These are phyloP conservation scores for Alternaria viburni DNA, from an alignment of 2,329 filamentous ascomycete genomes.

Conservation along the genomic window DNA sequence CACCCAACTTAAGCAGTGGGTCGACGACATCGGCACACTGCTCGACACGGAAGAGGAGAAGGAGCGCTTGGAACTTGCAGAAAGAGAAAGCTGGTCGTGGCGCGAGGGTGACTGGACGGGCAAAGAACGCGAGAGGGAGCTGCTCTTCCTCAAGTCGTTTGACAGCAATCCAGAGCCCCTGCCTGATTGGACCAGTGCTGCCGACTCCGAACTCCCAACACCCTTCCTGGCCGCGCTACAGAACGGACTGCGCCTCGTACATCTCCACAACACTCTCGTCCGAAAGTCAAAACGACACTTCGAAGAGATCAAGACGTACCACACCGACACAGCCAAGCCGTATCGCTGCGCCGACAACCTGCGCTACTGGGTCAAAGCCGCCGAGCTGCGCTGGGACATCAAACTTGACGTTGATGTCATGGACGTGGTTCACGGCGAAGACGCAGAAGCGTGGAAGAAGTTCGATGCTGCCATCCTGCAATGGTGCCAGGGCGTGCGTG, in stretches of 20 bases:
- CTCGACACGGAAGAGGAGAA: slow-evolving; percentile 77
- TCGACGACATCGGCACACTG: slow-evolving; percentile 77
- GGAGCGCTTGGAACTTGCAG: slow-evolving; percentile 74
- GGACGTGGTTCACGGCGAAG: slow-evolving; percentile 79
- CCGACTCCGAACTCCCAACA: slow-evolving; percentile 66
- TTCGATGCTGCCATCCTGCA: slow-evolving; percentile 83
- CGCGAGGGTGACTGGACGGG: slow-evolving; percentile 75
- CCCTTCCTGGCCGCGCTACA: slow-evolving; percentile 76
- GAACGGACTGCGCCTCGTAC: slow-evolving; percentile 80
- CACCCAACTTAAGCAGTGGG: slow-evolving; percentile 78
- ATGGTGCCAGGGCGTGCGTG: slow-evolving; percentile 83
- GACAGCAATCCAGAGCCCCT: slow-evolving; percentile 64
- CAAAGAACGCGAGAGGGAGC: slow-evolving; percentile 77
- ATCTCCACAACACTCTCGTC: slow-evolving; percentile 88
- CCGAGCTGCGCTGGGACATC: slow-evolving; percentile 91
- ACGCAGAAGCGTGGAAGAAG: slow-evolving; percentile 73
- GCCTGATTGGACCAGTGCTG: slow-evolving; percentile 69
- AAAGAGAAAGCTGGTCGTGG: slow-evolving; percentile 82
- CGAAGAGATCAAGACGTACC: slow-evolving; percentile 85
- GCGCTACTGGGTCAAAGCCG: slow-evolving; percentile 94
- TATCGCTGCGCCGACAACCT: slow-evolving; percentile 94
- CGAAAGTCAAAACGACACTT: slow-evolving; percentile 85
- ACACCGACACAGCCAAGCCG: slow-evolving; percentile 92
- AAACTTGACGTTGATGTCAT: slow-evolving; percentile 83
- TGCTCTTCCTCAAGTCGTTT: slow-evolving; percentile 81